Percentiles rank a stretch among this genome's conserved stretches.
These are phyloP conservation scores for Trametes hirsuta DNA, from an alignment of 1,284 basidiomycete species.

Conservation along the genomic window DNA sequence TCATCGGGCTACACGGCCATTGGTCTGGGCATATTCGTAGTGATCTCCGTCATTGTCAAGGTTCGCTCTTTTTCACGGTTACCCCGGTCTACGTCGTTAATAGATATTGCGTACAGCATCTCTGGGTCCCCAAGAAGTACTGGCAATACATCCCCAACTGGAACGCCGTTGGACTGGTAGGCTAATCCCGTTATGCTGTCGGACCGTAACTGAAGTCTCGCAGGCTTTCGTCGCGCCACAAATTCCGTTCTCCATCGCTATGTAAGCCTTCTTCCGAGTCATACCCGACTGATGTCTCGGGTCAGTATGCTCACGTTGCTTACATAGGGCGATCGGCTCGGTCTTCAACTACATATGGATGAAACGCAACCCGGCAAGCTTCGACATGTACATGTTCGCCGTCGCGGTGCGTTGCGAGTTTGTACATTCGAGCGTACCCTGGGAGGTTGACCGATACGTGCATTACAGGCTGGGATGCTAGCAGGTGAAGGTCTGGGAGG, in stretches of 20 bases:
- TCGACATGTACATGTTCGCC: conserved; percentile 66
- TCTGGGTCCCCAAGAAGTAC: conserved; percentile 58
- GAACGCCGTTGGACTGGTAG: conserved; percentile 63
- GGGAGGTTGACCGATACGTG: not conserved
- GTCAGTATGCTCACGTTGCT: not conserved
- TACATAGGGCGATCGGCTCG: conserved; percentile 40
- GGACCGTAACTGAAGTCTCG: conserved; percentile 33
- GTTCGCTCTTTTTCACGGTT: not conserved
- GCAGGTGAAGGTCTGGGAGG: conserved; percentile 74
- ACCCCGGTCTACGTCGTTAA: not conserved
- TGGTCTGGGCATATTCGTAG: conserved; percentile 51
- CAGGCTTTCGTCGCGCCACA: conserved; percentile 29
- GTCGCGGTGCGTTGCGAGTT: conserved; percentile 41
- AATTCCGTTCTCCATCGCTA: conserved; percentile 46
- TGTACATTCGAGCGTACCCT: not conserved
- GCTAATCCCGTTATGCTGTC: conserved; percentile 42
- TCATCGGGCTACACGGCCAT: conserved; percentile 68
- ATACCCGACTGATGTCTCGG: not conserved
- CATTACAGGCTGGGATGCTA: conserved; percentile 50
- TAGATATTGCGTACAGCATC: conserved; percentile 33
- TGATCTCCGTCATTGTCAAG: conserved; percentile 51
- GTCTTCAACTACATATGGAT: conserved; percentile 54
- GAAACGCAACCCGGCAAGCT: conserved; percentile 45
- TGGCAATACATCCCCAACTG: conserved; percentile 64
- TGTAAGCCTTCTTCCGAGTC: conserved; percentile 30